Evolutionary conservation across 257 asterid species (phyloP).

Genomic region (Scutellaria barbata): DNA sequence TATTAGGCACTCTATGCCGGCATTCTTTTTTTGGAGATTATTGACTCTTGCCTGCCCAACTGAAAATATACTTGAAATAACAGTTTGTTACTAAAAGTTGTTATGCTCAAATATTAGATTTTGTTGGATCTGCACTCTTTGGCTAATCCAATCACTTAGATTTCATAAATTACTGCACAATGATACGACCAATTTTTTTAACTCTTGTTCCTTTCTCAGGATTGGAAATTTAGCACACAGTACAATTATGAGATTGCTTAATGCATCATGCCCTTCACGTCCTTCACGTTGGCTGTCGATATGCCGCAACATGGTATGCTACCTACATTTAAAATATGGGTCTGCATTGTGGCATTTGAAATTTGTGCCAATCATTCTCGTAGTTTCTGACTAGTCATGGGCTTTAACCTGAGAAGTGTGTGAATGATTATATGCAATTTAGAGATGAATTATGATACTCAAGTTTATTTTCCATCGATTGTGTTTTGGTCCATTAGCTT

Average conservation of each 20-base stretch:
- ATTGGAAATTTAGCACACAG: constrained; percentile 86
- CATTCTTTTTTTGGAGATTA: constrained; percentile 8
- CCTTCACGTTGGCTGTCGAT: constrained; percentile 96
- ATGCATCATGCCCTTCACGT: constrained; percentile 84
- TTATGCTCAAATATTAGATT: constrained; percentile 17
- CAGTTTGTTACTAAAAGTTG: constrained; percentile 12
- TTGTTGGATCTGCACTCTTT: constrained; percentile 21
- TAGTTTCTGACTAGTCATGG: constrained; percentile 21
- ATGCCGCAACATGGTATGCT: constrained; percentile 82
- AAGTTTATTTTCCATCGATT: not conserved
- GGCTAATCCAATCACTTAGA: constrained; percentile 17
- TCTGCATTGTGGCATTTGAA: constrained; percentile 23
- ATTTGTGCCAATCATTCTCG: constrained; percentile 18
- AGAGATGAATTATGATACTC: not conserved
- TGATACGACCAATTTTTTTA: constrained; percentile 1
- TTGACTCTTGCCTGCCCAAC: constrained; percentile 6
- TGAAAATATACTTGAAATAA: not conserved
- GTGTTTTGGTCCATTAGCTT: not conserved
- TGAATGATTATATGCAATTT: constrained; percentile 9
- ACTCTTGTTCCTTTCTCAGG: constrained; percentile 50
- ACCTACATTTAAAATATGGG: constrained; percentile 31
- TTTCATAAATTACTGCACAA: constrained; percentile 10
- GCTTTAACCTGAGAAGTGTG: constrained; percentile 3
- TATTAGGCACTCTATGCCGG: constrained; percentile 1
- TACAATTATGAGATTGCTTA: constrained; percentile 83